Evolutionary conservation across 805 yeast species (phyloP), one percentile per base, ranked within the genome.

Genomic region (Metschnikowia borealis): DNA sequence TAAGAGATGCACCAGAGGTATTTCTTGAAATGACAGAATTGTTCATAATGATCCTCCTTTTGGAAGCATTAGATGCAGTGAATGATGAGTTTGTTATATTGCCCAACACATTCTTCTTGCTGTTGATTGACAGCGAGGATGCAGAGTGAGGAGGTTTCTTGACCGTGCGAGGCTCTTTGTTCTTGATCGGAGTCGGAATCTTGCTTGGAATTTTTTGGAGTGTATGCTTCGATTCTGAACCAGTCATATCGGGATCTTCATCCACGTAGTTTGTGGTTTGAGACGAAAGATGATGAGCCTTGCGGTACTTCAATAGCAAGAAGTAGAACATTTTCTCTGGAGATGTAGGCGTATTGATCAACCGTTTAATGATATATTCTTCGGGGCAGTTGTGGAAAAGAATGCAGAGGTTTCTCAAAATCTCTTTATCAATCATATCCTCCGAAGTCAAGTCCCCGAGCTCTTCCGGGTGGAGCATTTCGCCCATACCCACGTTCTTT

Each of bases 301-400:
- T 81, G 54, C 94, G 76, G 66, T 89, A 89, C 56, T 86, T 80
- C 73, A 82, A 71, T 54, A 89, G 71, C 40, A 89, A 68, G 56
- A 86, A 86, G 68, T 89, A 89, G 60, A 89, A 85, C 42, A 89
- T 83, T 73, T 89, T 89, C 59, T 89, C 96, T 0, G 90, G 78
- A 59, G 82, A 85, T 23, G 85, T 81, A 23, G 75, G 80, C 0
- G 78, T 70, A 8, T 82, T 74, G 40, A 79, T 62, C 42, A 89
- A 71, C 55, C 80, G 78, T 8, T 73, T 65, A 26, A 81, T 65
- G 23, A 89, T 79, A 8, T 73, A 70, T 3, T 74, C 66, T 47
- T 78, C 77, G 41, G 78, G 75, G 54, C 85, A 87, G 49, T 91
- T 92, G 63, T 87, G 96, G 81, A 94, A 89, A 54, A 89, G 70